Base-by-base conservation (phyloP, 441 rosid species). In the Aleurites moluccanus region DNA sequence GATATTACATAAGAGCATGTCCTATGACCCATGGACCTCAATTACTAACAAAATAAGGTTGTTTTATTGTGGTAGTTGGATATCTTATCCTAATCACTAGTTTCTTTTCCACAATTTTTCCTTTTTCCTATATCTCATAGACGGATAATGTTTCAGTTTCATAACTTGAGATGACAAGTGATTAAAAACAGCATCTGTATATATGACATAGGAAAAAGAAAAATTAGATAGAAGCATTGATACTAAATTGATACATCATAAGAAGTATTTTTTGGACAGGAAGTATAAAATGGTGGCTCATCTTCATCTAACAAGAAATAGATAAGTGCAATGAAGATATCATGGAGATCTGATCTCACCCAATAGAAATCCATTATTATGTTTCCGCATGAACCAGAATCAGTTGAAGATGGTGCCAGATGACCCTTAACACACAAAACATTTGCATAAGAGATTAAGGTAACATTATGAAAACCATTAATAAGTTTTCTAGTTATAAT, bases 371-470 rank as follows among this genome's bases (percentile, higher is more conserved):
- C 99, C 45, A 96, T 90, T 77, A 93, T 87, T 57, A 91, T 50
- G 88, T 96, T 96, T 70, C 98, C 98, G 69, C 88, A 88, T 64
- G 99, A 96, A 77, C 99, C 98, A 75, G 97, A 93, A 82, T 96
- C 99, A 53, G 85, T 85, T 68, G 97, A 96, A 65, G 98, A 96
- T 77, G 99, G 97, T 38, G 94, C 96, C 78, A 93, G 64, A 60
- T 86, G 94, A 81, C 97, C 99, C 98, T 92, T 75, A 78, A 86
- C 49, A 79, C 72, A 77, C 27, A 69, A 60, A 83, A 55, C 21
- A 64, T 40, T 28, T 49, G 71, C 61, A 62, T 83, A 71, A 84
- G 84, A 75, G 59, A 78, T 59, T 67, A 44, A 70, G 45, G 40
- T 6, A 23, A 65, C 55, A 23, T 23, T 45, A 45, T 10, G 23